Percentiles rank a stretch among this genome's conserved stretches.
Evolutionary conservation across 1,139 yeast genomes (phyloP).

Genomic region (Kurtzmaniella quercitrusa): DNA sequence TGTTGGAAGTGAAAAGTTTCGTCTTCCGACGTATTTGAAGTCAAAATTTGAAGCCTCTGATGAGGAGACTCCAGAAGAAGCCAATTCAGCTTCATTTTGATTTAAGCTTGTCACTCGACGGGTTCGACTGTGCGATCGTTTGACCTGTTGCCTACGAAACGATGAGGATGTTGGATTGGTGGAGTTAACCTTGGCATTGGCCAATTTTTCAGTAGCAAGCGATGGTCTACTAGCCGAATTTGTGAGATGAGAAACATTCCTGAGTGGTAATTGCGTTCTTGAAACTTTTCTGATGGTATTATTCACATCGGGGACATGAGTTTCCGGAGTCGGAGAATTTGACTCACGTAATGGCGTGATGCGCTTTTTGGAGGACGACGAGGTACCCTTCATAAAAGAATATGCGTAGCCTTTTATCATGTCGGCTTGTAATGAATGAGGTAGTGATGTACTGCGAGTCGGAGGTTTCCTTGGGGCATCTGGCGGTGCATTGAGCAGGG

Average conservation of each 20-base stretch:
- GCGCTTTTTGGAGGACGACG: conserved; percentile 22
- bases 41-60: not conserved
- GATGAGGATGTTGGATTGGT: not conserved
- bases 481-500: conserved; percentile 2
- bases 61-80: not conserved
- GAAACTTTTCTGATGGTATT: not conserved
- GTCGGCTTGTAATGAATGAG: conserved; percentile 5
- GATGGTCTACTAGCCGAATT: not conserved
- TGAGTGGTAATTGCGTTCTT: not conserved
- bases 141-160: not conserved
- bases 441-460: not conserved
- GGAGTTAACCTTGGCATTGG: not conserved
- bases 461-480: conserved; percentile 1
- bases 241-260: not conserved
- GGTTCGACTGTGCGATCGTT: not conserved
- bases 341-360: conserved; percentile 1
- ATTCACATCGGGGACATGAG: not conserved
- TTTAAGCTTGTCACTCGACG: not conserved
- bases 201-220: not conserved
- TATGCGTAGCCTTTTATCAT: conserved; percentile 17
- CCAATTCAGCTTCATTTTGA: not conserved
- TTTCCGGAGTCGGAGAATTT: not conserved
- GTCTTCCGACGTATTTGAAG: not conserved
- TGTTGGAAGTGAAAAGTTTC: conserved; percentile 6
- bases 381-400: conserved; percentile 37